Evolutionary conservation across 768 basidiomycete species (phyloP).

Genomic region (Rhodotorula babjevae): DNA sequence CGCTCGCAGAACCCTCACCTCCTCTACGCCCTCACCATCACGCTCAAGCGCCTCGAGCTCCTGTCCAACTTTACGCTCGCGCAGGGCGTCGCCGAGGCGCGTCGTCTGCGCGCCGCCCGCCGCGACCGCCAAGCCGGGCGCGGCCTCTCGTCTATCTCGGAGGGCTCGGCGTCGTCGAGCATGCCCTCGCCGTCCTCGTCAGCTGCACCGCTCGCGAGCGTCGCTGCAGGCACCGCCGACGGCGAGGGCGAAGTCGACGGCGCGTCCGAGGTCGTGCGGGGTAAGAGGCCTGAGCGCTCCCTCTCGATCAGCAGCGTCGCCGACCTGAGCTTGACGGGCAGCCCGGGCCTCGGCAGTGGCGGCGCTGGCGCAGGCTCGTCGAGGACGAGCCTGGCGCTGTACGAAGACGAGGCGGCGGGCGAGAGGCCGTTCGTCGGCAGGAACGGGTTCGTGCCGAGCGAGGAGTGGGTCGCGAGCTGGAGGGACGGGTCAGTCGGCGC

Average conservation of each 20-base stretch:
- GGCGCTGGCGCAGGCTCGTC: not conserved
- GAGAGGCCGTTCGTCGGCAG: conserved; percentile 56
- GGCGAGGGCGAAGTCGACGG: conserved; percentile 51
- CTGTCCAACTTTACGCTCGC: conserved; percentile 86
- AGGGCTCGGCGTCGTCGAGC: not conserved
- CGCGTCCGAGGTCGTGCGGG: conserved; percentile 69
- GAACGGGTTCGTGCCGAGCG: conserved; percentile 90
- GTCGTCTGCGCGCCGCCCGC: conserved; percentile 50
- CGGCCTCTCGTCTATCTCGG: not conserved
- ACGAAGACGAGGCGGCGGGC: not conserved
- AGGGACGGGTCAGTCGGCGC: conserved; percentile 59
- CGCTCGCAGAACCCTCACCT: conserved; percentile 73
- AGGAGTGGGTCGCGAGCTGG: conserved; percentile 87
- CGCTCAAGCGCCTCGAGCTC: conserved; percentile 80
- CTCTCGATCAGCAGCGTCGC: conserved; percentile 24
- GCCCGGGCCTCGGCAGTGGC: not conserved
- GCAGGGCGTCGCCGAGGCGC: conserved; percentile 77
- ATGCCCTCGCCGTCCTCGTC: not conserved
- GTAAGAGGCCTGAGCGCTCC: conserved; percentile 75
- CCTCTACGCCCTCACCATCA: conserved; percentile 74
- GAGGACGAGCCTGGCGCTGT: not conserved
- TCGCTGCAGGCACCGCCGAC: not conserved
- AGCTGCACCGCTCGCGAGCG: not conserved
- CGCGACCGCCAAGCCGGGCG: not conserved
- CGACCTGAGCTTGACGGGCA: conserved; percentile 5